phyloP scores from a whole-genome alignment of 768 basidiomycete species.

The Wakefieldia striispora region DNA sequence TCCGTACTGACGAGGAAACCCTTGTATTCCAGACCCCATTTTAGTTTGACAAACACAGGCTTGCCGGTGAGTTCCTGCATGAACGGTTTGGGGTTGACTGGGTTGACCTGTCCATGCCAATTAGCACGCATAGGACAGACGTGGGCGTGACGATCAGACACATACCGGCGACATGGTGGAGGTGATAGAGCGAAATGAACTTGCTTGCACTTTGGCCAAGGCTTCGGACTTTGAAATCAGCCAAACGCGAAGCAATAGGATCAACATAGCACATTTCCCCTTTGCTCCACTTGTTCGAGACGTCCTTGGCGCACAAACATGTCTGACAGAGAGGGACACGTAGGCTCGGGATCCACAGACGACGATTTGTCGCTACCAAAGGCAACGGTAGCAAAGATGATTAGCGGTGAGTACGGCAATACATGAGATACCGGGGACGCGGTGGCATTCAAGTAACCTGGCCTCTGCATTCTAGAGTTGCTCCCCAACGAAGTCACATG shows the following conservation, averaged over 20 bases:
- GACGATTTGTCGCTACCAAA: constrained; percentile 95
- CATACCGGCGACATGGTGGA: constrained; percentile 19
- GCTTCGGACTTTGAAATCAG: constrained; percentile 42
- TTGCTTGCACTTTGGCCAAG: too few species aligned
- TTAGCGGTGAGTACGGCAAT: constrained; percentile 58
- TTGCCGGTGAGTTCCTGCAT: constrained; percentile 98
- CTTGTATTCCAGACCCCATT: constrained; percentile 99
- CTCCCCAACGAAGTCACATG: constrained; percentile 85
- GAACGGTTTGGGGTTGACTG: constrained; percentile 99
- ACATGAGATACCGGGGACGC: neutral
- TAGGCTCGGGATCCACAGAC: constrained; percentile 64
- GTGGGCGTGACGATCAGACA: neutral
- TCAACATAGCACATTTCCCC: too few species aligned
- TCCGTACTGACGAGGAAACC: constrained; percentile 99
- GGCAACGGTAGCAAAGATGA: constrained; percentile 97
- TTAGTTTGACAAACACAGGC: constrained; percentile 89
- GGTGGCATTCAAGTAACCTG: constrained; percentile 5
- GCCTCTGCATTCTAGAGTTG: constrained; percentile 57
- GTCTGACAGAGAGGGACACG: constrained; percentile 88
- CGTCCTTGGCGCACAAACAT: constrained; percentile 41
- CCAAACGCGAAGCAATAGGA: constrained; percentile 11
- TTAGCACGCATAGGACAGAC: constrained; percentile 5
- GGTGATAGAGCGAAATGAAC: too few species aligned
- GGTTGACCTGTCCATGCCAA: constrained; percentile 59
- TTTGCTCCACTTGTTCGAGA: neutral